A percentile compares a stretch with the other conserved stretches of the same genome.
Evolutionary conservation across 2,329 filamentous ascomycete genomes (phyloP).

Genomic region (Metarhizium brunneum): DNA sequence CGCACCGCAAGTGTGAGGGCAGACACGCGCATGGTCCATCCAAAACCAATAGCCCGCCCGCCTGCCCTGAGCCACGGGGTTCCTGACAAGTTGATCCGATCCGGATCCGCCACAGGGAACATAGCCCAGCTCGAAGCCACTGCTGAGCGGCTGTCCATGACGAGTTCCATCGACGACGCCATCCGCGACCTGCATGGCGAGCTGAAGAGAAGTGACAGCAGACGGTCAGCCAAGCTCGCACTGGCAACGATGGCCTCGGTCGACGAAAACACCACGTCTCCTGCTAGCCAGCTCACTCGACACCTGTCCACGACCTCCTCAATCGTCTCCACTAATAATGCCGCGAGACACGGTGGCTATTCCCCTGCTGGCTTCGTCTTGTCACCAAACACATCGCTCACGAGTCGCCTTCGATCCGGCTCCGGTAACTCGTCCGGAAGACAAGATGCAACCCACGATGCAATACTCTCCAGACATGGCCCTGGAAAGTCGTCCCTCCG

Average conservation of each 20-base stretch:
- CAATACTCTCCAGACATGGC: slow-evolving; percentile 38
- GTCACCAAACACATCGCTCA: slow-evolving; percentile 56
- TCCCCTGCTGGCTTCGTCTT: slow-evolving; percentile 59
- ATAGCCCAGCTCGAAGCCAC: slow-evolving; percentile 67
- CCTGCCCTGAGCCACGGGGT: slow-evolving; percentile 33
- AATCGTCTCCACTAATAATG: slow-evolving; percentile 60
- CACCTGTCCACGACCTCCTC: slow-evolving; percentile 44
- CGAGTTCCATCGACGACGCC: slow-evolving; percentile 68
- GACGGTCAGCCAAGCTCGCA: slow-evolving; percentile 52
- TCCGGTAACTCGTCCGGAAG: slow-evolving; percentile 39
- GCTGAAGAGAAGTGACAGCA: slow-evolving; percentile 60
- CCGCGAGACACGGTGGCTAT: slow-evolving; percentile 60
- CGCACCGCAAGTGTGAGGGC: slow-evolving; percentile 31
- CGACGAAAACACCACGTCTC: background rate
- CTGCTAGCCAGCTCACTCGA: slow-evolving; percentile 23
- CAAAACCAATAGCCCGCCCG: slow-evolving; percentile 38
- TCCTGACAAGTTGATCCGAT: slow-evolving; percentile 52
- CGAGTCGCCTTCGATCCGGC: slow-evolving; percentile 43
- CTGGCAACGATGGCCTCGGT: slow-evolving; percentile 21
- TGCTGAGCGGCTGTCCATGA: slow-evolving; percentile 64
- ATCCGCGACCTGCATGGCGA: slow-evolving; percentile 65
- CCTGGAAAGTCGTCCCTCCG: slow-evolving; percentile 45
- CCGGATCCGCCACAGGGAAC: slow-evolving; percentile 55
- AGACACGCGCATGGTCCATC: slow-evolving; percentile 31
- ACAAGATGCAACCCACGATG: slow-evolving; percentile 31